Conservation (phyloP, 805 yeast genomes). For the Pichia rugopelliculosa region DNA sequence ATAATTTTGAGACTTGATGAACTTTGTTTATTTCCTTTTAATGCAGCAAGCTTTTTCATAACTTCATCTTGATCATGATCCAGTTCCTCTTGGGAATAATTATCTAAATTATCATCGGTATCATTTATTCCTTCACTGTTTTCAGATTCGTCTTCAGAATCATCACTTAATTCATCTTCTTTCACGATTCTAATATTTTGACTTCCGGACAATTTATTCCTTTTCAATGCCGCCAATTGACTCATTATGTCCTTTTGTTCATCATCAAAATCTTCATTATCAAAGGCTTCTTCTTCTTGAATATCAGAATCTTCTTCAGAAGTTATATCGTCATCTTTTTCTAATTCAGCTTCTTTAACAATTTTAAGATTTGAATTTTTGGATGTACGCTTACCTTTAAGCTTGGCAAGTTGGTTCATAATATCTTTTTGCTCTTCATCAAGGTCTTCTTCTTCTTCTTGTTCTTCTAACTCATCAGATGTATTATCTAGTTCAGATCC, state of each 20-base stretch:
- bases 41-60: conserved; percentile 6
- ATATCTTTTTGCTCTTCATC: conserved; percentile 20
- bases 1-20: conserved; percentile 16
- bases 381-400: conserved; percentile 22
- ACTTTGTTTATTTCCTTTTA: conserved; percentile 7
- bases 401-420: conserved; percentile 16
- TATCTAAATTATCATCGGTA: conserved; percentile 18
- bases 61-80: conserved; percentile 12
- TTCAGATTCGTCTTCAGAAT: conserved; percentile 9
- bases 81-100: conserved; percentile 13
- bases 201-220: conserved; percentile 11
- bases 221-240: conserved; percentile 35
- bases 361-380: conserved; percentile 26
- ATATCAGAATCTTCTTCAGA: conserved; percentile 8
- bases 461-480: conserved; percentile 16
- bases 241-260: conserved; percentile 29
- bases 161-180: conserved; percentile 19
- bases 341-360: conserved; percentile 22
- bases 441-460: conserved; percentile 20
- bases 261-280: conserved; percentile 17
- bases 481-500: conserved; percentile 12
- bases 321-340: conserved; percentile 17
- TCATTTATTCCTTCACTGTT: conserved; percentile 12
- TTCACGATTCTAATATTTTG: conserved; percentile 25
- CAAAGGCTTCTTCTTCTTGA: conserved; percentile 20